Evolutionary conservation across 2,329 filamentous ascomycete species (phyloP), one percentile per base, ranked within the genome.

Genomic region (Ploettnerulaceae sp.): DNA sequence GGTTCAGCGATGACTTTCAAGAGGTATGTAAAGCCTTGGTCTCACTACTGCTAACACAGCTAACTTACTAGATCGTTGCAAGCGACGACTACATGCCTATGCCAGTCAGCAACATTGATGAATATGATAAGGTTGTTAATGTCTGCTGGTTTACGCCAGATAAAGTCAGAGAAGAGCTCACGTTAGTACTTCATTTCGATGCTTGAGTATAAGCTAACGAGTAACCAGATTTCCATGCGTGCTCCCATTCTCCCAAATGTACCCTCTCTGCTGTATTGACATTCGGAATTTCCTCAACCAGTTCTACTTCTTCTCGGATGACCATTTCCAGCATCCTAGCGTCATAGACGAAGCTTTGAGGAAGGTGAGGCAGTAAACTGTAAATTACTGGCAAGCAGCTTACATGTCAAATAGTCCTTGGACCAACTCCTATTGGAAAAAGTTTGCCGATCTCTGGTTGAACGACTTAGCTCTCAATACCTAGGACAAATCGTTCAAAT

Each of bases 71-170:
- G 76, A 83, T 83, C 58, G 79, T 84, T 12, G 82, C 87, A n/a
- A 96, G 89, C 1, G 93, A 98, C 64, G 93, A 98, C 67, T 98
- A 98, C 67, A 98, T 98, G 91, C 94, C 93, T 2, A 97, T 98
- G 93, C 87, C 89, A 1, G 95, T 97, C 64, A 88, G 89, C 60
- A 89, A 85, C 15, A 69, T 76, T 12, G 90, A 95, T 59, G 90
- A 97, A 61, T 97, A 95, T 63, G 88, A 94, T 60, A 95, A 96
- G 61, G 91, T 98, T 26, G 80, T 96, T 54, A 93, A 89, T 52
- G 89, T 97, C 50, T 95, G 86, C 69, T 98, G 91, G 91, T 97
- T 95, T 65, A 84, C 79, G 1, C 90, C 90, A 33, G 89, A 95
- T 24, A 89, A 86, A 58, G 71, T 82, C 14, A 70, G 77, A 22